Conservation (phyloP, 305 asterid genomes). For the Ajuga reptans region DNA sequence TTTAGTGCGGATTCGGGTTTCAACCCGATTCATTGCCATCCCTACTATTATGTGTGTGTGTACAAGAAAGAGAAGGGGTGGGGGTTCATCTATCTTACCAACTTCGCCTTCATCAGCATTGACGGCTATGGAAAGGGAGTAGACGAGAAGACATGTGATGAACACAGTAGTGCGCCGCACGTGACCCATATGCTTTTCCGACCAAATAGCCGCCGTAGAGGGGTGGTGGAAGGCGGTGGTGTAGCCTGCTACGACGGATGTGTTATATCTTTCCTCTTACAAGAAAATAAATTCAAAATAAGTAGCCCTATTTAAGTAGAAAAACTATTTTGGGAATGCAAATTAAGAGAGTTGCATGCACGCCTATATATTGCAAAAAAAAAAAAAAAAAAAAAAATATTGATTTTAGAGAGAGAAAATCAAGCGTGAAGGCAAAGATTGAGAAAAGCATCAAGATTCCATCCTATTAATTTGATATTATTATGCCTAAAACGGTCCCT, state of each 20-base stretch:
- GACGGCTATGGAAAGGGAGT: slow-evolving; percentile 5
- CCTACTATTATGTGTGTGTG: no score
- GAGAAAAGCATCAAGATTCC: not conserved
- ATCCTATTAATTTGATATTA: not conserved
- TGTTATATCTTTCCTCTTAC: no score
- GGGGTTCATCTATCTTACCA: slow-evolving; percentile 7
- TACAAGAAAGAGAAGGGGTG: not conserved
- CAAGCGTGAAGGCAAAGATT: not conserved
- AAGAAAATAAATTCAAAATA: no score
- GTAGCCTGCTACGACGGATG: not conserved
- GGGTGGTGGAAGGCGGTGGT: not conserved
- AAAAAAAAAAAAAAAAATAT: no score
- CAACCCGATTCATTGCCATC: no score
- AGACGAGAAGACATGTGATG: slow-evolving; percentile 2
- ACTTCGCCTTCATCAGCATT: slow-evolving; percentile 22
- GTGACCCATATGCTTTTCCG: slow-evolving; percentile 14
- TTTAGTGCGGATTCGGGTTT: no score
- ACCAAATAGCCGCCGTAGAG: not conserved
- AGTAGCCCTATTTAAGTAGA: no score
- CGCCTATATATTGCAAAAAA: not conserved
- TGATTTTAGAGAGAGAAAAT: no score
- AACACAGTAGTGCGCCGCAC: not conserved
- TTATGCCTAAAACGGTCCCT: not conserved
- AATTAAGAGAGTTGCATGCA: not conserved
- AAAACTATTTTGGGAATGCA: not conserved